These are phyloP conservation scores for Candida sonorensis DNA, from an alignment of 805 yeast species.

Conservation along the genomic window DNA sequence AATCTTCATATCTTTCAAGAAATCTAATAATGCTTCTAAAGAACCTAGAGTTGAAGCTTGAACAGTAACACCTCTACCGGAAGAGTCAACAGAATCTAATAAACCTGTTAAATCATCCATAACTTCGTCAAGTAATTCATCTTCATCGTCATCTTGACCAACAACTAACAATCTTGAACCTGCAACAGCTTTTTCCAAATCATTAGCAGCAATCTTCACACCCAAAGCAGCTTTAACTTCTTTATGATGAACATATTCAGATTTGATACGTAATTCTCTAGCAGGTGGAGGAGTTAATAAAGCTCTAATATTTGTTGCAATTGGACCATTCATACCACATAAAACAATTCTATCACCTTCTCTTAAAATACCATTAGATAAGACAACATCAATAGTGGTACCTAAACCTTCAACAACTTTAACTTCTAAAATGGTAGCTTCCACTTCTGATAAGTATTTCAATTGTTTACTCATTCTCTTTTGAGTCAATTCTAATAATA, in stretches of 20 bases:
- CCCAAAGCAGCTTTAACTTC: conserved; percentile 99
- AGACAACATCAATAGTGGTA: conserved; percentile 94
- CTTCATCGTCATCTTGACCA: conserved; percentile 97
- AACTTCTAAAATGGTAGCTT: conserved; percentile 95
- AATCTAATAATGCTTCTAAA: conserved; percentile 91
- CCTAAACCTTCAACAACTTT: conserved; percentile 98
- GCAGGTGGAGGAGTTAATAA: conserved; percentile 96
- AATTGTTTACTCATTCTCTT: conserved; percentile 98
- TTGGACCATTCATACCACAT: conserved; percentile 98
- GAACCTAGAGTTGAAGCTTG: conserved; percentile 99
- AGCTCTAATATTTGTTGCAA: conserved; percentile 93
- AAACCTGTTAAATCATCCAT: conserved; percentile 97
- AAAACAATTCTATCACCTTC: conserved; percentile 95
- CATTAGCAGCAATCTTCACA: conserved; percentile 97
- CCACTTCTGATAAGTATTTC: conserved; percentile 89
- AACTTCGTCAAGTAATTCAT: conserved; percentile 93
- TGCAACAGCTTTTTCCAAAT: conserved; percentile 96
- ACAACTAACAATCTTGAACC: conserved; percentile 95
- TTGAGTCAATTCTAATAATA: conserved; percentile 90
- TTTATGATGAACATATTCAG: conserved; percentile 94
- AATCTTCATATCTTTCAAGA: conserved; percentile 96
- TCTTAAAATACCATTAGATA: conserved; percentile 90
- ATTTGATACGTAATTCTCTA: conserved; percentile 90
- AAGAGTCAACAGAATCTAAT: conserved; percentile 87
- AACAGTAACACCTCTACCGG: conserved; percentile 96